Base-by-base conservation (phyloP, 164 flowering plant genomes). In the Sextonia rubra region DNA sequence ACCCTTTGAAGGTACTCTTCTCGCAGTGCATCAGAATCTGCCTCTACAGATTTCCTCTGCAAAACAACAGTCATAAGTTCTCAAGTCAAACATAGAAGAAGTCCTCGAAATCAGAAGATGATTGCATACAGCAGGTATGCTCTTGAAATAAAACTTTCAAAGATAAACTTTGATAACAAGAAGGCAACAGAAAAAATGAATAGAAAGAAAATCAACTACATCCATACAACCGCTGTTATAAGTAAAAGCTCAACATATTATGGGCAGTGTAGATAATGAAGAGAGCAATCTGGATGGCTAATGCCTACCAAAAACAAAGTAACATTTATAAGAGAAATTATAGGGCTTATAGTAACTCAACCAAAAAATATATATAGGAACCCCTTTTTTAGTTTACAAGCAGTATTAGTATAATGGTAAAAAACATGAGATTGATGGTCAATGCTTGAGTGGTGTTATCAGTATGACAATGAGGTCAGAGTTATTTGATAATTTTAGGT, bases 1-100 rank as follows among this genome's bases (percentile, higher is more conserved):
- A 96, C 91, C 73, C 90, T 89, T 75, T 96, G 99, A 82, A 93
- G 99, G 80, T 88, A 93, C 81, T 93, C 98, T 78, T 93, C 98
- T 71, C 97, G 86, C 75, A 96, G 80, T 69, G 95, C 83, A 77
- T 96, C 99, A 63, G 82, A 68, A 85, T 92, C 98, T 15, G 90
- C 86, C 55, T 92, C 98, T 87, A 77, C 86, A 67, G 97, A 84
- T 81, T 89, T 91, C 71, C 87, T 83, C 99, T 96, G 89, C 49
- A 73, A 48, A 63, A 83, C 22, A 77, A 77, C 47, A 60, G 26
- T 64, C 70, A 75, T 64, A 11, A 17, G 26, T 76, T 69, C 69
- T 56, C 71, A 74, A 60, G 64, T 64, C 27, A 47, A 22, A 47
- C 30, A 17, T 14, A 22, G 1, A 30, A 64, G 8, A 64, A 27